Percentiles rank a stretch among this genome's conserved stretches.
These are phyloP conservation scores for Lophiotrema nucula DNA, from an alignment of 495 filamentous ascomycete species.

Conservation along the genomic window DNA sequence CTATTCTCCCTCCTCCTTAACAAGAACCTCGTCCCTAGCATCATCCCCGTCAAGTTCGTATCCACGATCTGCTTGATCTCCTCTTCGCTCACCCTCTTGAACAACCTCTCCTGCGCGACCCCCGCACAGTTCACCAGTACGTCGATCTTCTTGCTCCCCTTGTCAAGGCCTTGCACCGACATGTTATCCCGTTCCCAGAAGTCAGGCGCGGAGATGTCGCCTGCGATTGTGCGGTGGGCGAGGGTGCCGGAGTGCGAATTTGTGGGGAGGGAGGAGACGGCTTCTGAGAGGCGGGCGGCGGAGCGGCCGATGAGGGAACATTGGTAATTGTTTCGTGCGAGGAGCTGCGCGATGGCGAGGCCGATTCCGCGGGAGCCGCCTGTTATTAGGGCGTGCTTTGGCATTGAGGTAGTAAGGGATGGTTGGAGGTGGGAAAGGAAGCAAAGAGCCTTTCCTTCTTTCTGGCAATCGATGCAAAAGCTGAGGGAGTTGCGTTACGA, in stretches of 20 bases:
- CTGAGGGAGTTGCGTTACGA: no score
- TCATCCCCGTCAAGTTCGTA: slow-evolving; percentile 72
- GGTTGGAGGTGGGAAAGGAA: neutral
- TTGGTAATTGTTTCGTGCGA: slow-evolving; percentile 52
- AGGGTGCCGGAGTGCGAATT: neutral
- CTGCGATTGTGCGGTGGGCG: slow-evolving; percentile 19
- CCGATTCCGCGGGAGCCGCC: slow-evolving; percentile 66
- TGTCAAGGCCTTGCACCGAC: neutral
- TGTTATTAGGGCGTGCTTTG: slow-evolving; percentile 58
- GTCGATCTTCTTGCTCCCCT: slow-evolving; percentile 40
- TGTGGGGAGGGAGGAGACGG: slow-evolving; percentile 17
- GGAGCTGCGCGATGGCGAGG: slow-evolving; percentile 63
- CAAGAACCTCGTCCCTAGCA: slow-evolving; percentile 56
- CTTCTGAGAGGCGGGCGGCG: slow-evolving; percentile 42
- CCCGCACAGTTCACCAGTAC: slow-evolving; percentile 78
- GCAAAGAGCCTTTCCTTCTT: no score
- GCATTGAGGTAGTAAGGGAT: neutral
- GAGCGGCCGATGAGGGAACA: slow-evolving; percentile 20
- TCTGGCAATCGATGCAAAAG: no score
- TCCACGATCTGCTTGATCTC: slow-evolving; percentile 53
- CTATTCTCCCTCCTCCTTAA: slow-evolving; percentile 43
- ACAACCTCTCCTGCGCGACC: slow-evolving; percentile 57
- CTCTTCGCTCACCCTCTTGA: slow-evolving; percentile 46
- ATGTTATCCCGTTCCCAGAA: slow-evolving; percentile 12
- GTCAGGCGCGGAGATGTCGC: slow-evolving; percentile 16